phyloP scores from a whole-genome alignment of 2,329 filamentous ascomycete genomes.

The Rutstroemia sp. region DNA sequence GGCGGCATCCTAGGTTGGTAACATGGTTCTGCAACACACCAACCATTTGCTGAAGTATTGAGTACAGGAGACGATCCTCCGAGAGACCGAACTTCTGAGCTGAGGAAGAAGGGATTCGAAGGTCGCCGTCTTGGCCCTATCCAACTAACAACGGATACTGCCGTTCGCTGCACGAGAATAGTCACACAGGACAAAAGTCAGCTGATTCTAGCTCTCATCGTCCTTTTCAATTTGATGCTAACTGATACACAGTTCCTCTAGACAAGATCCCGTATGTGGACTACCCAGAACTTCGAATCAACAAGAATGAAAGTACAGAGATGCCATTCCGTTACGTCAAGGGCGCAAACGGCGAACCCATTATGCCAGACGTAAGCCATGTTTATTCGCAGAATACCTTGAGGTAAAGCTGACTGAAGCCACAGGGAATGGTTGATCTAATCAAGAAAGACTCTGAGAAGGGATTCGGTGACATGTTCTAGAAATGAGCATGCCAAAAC shows the following conservation, averaged over 20 bases:
- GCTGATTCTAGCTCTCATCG: slow-evolving; percentile 19
- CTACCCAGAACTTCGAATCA: slow-evolving; percentile 82
- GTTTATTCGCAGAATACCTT: slow-evolving; percentile 18
- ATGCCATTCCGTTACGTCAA: slow-evolving; percentile 98
- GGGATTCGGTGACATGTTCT: slow-evolving; percentile 79
- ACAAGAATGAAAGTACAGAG: slow-evolving; percentile 85
- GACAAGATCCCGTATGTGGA: slow-evolving; percentile 77
- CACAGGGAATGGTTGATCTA: slow-evolving; percentile 79
- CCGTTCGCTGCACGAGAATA: slow-evolving; percentile 85
- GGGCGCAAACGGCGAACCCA: slow-evolving; percentile 63
- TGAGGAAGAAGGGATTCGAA: slow-evolving; percentile 86
- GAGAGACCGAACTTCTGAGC: slow-evolving; percentile 88
- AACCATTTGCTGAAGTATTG: slow-evolving; percentile 15
- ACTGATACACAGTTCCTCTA: slow-evolving; percentile 53
- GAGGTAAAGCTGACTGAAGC: slow-evolving; percentile 4
- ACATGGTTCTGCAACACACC: background rate
- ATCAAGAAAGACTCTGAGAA: slow-evolving; percentile 94
- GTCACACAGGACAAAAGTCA: slow-evolving; percentile 78
- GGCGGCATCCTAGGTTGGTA: slow-evolving; percentile 82
- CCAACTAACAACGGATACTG: slow-evolving; percentile 98
- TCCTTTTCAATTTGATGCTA: background rate
- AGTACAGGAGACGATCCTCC: slow-evolving; percentile 80
- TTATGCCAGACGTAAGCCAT: slow-evolving; percentile 74
- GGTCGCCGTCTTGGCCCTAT: slow-evolving; percentile 82
- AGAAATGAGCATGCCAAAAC: background rate